Percentiles rank a stretch among this genome's conserved stretches.
phyloP scores from a whole-genome alignment of 108 stramenopile genomes.

The Pseudonitzschia delicatissima region DNA sequence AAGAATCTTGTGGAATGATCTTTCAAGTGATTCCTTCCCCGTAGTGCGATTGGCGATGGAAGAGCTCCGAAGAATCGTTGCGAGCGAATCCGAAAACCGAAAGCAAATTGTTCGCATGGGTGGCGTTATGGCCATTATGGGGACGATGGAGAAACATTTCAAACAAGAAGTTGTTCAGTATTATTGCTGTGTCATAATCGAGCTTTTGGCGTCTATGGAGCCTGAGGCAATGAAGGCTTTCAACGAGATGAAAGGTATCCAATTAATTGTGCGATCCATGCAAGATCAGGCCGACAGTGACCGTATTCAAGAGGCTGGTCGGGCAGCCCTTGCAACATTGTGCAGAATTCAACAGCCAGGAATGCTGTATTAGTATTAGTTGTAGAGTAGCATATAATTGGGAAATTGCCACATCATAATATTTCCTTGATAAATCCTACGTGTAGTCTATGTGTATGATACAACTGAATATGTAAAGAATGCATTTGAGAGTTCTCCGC shows the following conservation, averaged over 20 bases:
- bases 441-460: too few relatives aligned
- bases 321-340: slow-evolving; percentile 49
- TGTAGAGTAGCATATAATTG: too few relatives aligned
- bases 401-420: too few relatives aligned
- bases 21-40: slow-evolving; percentile 27
- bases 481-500: too few relatives aligned
- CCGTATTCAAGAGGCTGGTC: slow-evolving; percentile 49
- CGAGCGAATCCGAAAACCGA: slow-evolving; percentile 8
- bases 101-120: slow-evolving; percentile 18
- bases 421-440: too few relatives aligned
- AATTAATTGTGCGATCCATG: slow-evolving; percentile 52
- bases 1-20: slow-evolving; percentile 29
- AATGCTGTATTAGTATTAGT: too few relatives aligned
- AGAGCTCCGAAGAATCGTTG: slow-evolving; percentile 15
- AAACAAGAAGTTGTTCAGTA: slow-evolving; percentile 26
- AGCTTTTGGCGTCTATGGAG: slow-evolving; percentile 33
- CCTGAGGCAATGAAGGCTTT: slow-evolving; percentile 31
- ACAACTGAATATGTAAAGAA: too few relatives aligned
- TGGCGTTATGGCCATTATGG: slow-evolving; percentile 33
- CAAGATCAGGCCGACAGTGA: slow-evolving; percentile 25
- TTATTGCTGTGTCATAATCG: slow-evolving; percentile 24
- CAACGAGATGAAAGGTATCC: slow-evolving; percentile 40
- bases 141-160: slow-evolving; percentile 35
- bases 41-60: slow-evolving; percentile 24
- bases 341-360: too few relatives aligned